A percentile compares a stretch with the other conserved stretches of the same genome.
phyloP scores from a whole-genome alignment of 352 stramenopile genomes.

The Globisporangium mamillatum region DNA sequence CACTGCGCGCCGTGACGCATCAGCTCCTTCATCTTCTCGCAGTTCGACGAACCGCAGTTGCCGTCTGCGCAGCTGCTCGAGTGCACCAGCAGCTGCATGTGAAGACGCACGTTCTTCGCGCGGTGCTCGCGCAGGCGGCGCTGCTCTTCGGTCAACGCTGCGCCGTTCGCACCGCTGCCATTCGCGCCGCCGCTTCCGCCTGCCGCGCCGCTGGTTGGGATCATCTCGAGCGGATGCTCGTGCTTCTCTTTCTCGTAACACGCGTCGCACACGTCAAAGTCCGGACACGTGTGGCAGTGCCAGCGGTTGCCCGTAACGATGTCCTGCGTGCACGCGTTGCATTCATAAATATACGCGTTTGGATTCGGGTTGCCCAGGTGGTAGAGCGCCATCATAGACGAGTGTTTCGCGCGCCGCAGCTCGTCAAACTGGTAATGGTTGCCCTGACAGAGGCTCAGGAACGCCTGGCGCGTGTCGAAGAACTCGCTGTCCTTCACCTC shows the following conservation, averaged over 20 bases:
- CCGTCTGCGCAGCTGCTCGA: conserved; percentile 91
- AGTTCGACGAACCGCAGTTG: conserved; percentile 96
- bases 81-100: conserved; percentile 98
- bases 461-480: conserved; percentile 96
- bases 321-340: conserved; percentile 80
- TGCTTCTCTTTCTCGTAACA: conserved; percentile 86
- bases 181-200: conserved; percentile 13
- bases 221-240: conserved; percentile 77
- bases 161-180: conserved; percentile 13
- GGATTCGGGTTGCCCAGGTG: conserved; percentile 96
- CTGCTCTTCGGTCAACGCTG: conserved; percentile 57
- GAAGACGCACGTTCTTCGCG: conserved; percentile 94
- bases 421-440: conserved; percentile 99
- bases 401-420: conserved; percentile 98
- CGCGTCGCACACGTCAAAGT: conserved; percentile 89
- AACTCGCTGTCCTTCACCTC: conserved; percentile 89
- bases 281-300: conserved; percentile 86
- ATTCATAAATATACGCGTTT: conserved; percentile 87
- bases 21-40: conserved; percentile 98
- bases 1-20: conserved; percentile 95
- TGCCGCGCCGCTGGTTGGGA: conserved; percentile 56
- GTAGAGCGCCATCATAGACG: conserved; percentile 99
- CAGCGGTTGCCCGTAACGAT: conserved; percentile 85
- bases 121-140: conserved; percentile 76
- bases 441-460: conserved; percentile 95